Evolutionary conservation across 371 early-diverging fungal genomes (phyloP).

Genomic region (Saksenaea vasiformis): DNA sequence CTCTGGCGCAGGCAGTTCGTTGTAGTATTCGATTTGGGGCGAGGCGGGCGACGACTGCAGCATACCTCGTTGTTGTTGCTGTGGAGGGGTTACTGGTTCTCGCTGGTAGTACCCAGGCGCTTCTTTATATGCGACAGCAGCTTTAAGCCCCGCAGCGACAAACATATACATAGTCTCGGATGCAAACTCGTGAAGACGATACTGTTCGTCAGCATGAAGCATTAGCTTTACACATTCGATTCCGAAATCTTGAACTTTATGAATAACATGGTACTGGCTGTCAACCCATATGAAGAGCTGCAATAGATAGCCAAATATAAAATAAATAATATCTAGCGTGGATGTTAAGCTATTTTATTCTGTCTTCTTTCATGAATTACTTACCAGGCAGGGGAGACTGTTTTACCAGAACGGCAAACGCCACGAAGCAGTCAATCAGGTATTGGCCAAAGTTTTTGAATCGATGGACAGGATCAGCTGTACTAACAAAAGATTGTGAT

Average conservation of each 20-base stretch:
- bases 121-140: conserved; percentile 65
- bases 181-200: conserved; percentile 61
- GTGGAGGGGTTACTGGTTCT: neutral
- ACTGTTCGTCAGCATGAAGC: conserved; percentile 59
- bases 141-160: conserved; percentile 58
- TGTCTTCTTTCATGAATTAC: neutral
- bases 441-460: conserved; percentile 27
- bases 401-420: conserved; percentile 29
- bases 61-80: neutral
- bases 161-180: conserved; percentile 57
- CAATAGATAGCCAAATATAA: conserved; percentile 46
- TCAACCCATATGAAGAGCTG: conserved; percentile 54
- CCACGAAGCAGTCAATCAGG: conserved; percentile 23
- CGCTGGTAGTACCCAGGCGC: conserved; percentile 30
- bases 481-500: conserved; percentile 9
- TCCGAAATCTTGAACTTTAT: conserved; percentile 53
- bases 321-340: conserved; percentile 24
- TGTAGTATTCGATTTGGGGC: neutral
- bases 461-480: conserved; percentile 16
- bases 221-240: conserved; percentile 53
- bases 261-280: conserved; percentile 47
- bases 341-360: neutral
- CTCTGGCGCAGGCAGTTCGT: neutral
- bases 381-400: conserved; percentile 29
- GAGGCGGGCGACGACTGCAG: neutral